These are phyloP conservation scores for Xylaria sp. DNA, from an alignment of 2,329 filamentous ascomycete species.

Conservation along the genomic window DNA sequence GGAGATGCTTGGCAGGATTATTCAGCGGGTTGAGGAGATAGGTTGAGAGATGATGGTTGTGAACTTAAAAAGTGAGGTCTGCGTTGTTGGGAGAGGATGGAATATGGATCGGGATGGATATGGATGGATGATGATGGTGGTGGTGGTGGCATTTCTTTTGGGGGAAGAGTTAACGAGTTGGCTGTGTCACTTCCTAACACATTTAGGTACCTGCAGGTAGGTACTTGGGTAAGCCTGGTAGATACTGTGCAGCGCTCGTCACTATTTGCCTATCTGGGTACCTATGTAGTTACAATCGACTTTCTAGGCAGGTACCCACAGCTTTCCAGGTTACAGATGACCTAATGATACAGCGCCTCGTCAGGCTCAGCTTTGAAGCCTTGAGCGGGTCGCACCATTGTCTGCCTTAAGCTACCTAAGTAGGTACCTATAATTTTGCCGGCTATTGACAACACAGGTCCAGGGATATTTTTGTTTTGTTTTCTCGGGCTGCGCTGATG, in stretches of 20 bases:
- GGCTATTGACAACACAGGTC: background rate
- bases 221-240: background rate
- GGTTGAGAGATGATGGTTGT: constrained; percentile 23
- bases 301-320: constrained; percentile 10
- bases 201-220: background rate
- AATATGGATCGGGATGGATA: constrained; percentile 2
- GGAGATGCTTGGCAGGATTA: constrained; percentile 1
- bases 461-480: background rate
- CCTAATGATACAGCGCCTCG: constrained; percentile 3
- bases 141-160: constrained; percentile 2
- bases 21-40: constrained; percentile 13
- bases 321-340: background rate
- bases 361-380: constrained; percentile 28
- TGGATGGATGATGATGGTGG: constrained; percentile 4
- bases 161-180: background rate
- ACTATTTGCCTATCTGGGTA: background rate
- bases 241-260: background rate
- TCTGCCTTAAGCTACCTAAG: constrained; percentile 2
- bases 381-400: constrained; percentile 13
- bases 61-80: constrained; percentile 12
- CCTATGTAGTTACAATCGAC: background rate
- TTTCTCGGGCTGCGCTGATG: no score
- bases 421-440: background rate
- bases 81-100: background rate
- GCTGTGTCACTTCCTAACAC: background rate